Percentiles rank a stretch among this genome's conserved stretches.
Conservation (phyloP, 306 rosid species). For the Albizia julibrissin region DNA sequence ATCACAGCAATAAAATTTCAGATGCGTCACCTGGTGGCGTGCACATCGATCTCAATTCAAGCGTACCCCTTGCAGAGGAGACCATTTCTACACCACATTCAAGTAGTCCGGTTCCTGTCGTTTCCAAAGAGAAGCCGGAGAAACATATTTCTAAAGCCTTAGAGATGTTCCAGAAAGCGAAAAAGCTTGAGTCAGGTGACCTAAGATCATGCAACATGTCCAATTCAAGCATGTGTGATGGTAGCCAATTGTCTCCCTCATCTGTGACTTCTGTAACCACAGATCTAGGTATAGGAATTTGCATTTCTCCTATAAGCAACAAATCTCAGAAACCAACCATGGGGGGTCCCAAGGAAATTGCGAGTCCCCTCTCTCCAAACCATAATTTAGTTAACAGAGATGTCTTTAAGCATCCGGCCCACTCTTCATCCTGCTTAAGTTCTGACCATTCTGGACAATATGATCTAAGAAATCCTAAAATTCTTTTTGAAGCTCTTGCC, state of each 20-base stretch:
- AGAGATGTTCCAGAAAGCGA: conserved; percentile 57
- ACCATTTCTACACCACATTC: conserved; percentile 41
- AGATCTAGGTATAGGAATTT: conserved; percentile 75
- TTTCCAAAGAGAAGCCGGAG: conserved; percentile 43
- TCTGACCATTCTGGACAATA: conserved; percentile 49
- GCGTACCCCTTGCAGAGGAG: conserved; percentile 43
- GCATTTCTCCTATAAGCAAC: conserved; percentile 52
- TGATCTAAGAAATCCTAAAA: conserved; percentile 62
- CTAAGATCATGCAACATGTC: conserved; percentile 65
- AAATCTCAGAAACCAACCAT: conserved; percentile 43
- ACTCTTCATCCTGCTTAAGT: conserved; percentile 63
- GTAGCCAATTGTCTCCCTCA: conserved; percentile 68
- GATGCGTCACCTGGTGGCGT: conserved; percentile 45
- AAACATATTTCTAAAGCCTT: conserved; percentile 46
- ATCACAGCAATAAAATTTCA: conserved; percentile 32
- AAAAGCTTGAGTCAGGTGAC: conserved; percentile 64
- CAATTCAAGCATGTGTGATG: conserved; percentile 67
- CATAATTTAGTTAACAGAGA: conserved; percentile 49
- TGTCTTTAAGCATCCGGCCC: conserved; percentile 44
- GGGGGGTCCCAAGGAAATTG: conserved; percentile 48
- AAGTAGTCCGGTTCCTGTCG: conserved; percentile 41
- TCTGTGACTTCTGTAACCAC: conserved; percentile 85
- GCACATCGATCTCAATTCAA: conserved; percentile 51
- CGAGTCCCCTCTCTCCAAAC: conserved; percentile 48
- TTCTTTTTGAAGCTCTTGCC: conserved; percentile 59